Evolutionary conservation across 2,329 filamentous ascomycete species (phyloP).

Genomic region (Ophiostoma ulmi): DNA sequence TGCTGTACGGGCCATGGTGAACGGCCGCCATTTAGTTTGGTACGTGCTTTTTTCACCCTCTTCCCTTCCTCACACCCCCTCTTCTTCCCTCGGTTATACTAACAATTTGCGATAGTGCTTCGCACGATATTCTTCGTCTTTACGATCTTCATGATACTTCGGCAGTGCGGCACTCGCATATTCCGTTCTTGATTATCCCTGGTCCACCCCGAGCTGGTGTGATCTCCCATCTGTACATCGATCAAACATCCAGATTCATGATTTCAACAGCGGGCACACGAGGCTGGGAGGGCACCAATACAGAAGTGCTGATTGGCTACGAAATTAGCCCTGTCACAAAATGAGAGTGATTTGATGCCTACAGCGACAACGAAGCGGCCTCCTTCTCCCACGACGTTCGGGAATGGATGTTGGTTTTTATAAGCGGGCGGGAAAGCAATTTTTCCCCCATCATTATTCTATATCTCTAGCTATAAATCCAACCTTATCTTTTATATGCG

Average conservation of each 20-base stretch:
- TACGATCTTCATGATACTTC: conserved; percentile 75
- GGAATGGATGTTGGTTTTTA: background rate
- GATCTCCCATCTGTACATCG: conserved; percentile 78
- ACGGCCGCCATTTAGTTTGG: conserved; percentile 85
- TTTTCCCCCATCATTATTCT: too few species aligned
- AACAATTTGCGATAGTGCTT: conserved; percentile 55
- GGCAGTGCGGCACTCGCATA: conserved; percentile 65
- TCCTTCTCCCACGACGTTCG: background rate
- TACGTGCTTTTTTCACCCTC: conserved; percentile 19
- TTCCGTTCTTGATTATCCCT: conserved; percentile 94
- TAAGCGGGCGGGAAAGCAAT: background rate
- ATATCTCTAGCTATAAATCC: too few species aligned
- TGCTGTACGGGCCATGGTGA: conserved; percentile 83
- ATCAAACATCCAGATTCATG: conserved; percentile 85
- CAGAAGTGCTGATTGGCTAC: conserved; percentile 89
- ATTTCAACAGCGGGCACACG: conserved; percentile 85
- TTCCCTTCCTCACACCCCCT: background rate
- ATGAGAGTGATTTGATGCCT: background rate
- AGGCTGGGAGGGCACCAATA: conserved; percentile 88
- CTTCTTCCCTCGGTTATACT: background rate
- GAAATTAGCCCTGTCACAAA: conserved; percentile 57
- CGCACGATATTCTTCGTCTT: conserved; percentile 85
- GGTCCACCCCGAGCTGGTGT: conserved; percentile 79
- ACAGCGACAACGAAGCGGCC: background rate
- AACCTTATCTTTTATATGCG: too few species aligned